phyloP scores from a whole-genome alignment of 2,329 filamentous ascomycete species.

The Scedosporium apiospermum region DNA sequence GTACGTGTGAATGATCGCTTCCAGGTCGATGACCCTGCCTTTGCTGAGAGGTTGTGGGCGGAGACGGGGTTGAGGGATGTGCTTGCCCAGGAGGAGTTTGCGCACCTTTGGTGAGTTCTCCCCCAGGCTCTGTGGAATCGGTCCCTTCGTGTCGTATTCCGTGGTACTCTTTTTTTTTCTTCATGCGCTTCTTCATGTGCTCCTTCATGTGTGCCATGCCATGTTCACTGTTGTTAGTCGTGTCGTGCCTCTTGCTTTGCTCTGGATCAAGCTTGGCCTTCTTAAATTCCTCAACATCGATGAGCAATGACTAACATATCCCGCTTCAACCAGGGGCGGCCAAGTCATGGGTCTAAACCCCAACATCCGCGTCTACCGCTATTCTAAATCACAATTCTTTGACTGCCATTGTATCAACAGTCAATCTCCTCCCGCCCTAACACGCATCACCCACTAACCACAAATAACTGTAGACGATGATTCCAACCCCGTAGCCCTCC shows the following conservation, averaged over 20 bases:
- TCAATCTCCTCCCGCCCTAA: not conserved
- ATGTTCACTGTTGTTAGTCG: not conserved
- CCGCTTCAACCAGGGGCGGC: conserved; percentile 56
- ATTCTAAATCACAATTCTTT: conserved; percentile 80
- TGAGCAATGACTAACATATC: conserved; percentile 4
- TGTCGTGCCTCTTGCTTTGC: not conserved
- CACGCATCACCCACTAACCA: not conserved
- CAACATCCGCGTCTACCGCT: conserved; percentile 84
- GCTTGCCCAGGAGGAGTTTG: conserved; percentile 28
- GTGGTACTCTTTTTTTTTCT: not conserved
- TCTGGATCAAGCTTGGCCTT: too few relatives aligned
- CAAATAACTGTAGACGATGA: conserved; percentile 60
- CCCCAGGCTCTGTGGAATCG: not conserved
- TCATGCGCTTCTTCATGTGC: not conserved
- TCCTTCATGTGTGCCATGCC: not conserved
- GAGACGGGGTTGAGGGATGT: conserved; percentile 64
- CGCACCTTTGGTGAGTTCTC: conserved; percentile 33
- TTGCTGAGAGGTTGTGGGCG: conserved; percentile 69
- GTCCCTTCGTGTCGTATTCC: not conserved
- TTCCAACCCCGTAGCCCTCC: conserved; percentile 60
- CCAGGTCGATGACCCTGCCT: conserved; percentile 65
- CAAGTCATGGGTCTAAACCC: conserved; percentile 75
- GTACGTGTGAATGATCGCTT: conserved; percentile 84
- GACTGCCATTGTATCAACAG: conserved; percentile 70
- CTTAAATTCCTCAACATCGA: too few relatives aligned